Evolutionary conservation across 2,329 filamentous ascomycete genomes (phyloP).

Genomic region (Monosporascus sp.): DNA sequence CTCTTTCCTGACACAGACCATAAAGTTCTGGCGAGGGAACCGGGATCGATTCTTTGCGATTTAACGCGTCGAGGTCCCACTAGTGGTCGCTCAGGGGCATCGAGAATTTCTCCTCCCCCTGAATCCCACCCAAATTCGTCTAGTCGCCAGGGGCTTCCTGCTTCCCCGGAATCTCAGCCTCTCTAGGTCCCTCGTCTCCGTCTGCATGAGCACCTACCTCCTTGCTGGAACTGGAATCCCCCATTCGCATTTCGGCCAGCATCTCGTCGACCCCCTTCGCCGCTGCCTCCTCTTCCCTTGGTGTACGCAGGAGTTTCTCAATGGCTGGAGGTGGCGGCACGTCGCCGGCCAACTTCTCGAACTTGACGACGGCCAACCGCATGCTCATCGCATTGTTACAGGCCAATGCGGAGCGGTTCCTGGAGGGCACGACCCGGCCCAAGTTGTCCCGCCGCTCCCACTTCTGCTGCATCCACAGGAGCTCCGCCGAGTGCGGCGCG

Average conservation of each 20-base stretch:
- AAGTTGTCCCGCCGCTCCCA: constrained; percentile 18
- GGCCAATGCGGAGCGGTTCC: constrained; percentile 1
- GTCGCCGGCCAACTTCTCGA: constrained; percentile 9
- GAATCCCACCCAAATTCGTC: background rate
- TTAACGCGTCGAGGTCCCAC: too few species aligned
- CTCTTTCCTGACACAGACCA: too few species aligned
- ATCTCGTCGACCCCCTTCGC: constrained; percentile 9
- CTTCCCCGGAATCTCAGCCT: constrained; percentile 32
- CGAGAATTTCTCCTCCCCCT: background rate
- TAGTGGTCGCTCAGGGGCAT: background rate
- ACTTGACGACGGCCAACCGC: constrained; percentile 23
- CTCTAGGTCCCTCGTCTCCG: background rate
- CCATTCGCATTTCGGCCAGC: constrained; percentile 13
- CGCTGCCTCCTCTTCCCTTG: background rate
- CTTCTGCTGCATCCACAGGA: constrained; percentile 22
- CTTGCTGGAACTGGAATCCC: background rate
- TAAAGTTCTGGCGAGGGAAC: too few species aligned
- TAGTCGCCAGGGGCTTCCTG: too few species aligned
- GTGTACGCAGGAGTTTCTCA: constrained; percentile 7
- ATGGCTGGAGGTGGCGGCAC: constrained; percentile 15
- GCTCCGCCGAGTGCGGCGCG: constrained; percentile 18
- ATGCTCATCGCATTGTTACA: constrained; percentile 8
- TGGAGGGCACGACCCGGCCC: constrained; percentile 7
- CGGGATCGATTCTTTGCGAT: too few species aligned
- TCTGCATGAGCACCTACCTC: background rate